phyloP scores from a whole-genome alignment of 2,329 filamentous ascomycete species.

The Cylindrodendrum hubeiense region DNA sequence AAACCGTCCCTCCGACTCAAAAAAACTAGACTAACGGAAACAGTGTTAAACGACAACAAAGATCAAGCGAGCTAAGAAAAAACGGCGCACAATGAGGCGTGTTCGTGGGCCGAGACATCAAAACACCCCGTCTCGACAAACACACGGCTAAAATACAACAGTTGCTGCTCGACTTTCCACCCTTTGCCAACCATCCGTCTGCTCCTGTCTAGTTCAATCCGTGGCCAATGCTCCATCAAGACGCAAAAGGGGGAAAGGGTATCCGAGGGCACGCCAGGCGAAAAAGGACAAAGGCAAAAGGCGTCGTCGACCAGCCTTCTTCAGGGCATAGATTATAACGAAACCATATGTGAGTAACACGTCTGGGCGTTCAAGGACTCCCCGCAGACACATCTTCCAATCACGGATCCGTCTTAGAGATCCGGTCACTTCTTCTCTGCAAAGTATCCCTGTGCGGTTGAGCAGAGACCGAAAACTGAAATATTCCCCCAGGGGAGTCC shows the following conservation, averaged over 20 bases:
- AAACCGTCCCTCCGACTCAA: slow-evolving; percentile 28
- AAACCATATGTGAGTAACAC: slow-evolving; percentile 43
- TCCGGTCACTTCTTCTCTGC: slow-evolving; percentile 36
- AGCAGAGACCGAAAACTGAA: slow-evolving; percentile 14
- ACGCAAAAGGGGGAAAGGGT: slow-evolving; percentile 40
- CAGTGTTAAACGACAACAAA: slow-evolving; percentile 48
- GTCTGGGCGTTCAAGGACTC: slow-evolving; percentile 35
- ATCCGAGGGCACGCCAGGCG: slow-evolving; percentile 44
- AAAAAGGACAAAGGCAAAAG: slow-evolving; percentile 40
- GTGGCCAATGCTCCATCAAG: slow-evolving; percentile 48
- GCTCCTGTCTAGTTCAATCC: slow-evolving; percentile 50
- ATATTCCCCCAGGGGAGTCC: slow-evolving; percentile 28
- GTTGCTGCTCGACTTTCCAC: slow-evolving; percentile 46
- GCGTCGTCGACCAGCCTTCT: slow-evolving; percentile 30
- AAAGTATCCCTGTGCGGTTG: slow-evolving; percentile 30
- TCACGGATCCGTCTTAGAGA: slow-evolving; percentile 32
- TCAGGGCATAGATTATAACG: slow-evolving; percentile 46
- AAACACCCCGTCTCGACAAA: slow-evolving; percentile 49
- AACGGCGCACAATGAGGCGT: slow-evolving; percentile 49
- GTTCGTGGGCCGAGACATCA: slow-evolving; percentile 48
- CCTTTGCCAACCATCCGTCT: slow-evolving; percentile 46
- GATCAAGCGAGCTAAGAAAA: slow-evolving; percentile 56
- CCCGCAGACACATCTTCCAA: slow-evolving; percentile 25
- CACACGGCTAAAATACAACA: slow-evolving; percentile 56
- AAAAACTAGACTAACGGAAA: slow-evolving; percentile 42